phyloP scores from a whole-genome alignment of 352 stramenopile species.

The Pilasporangium apinafurcum region DNA sequence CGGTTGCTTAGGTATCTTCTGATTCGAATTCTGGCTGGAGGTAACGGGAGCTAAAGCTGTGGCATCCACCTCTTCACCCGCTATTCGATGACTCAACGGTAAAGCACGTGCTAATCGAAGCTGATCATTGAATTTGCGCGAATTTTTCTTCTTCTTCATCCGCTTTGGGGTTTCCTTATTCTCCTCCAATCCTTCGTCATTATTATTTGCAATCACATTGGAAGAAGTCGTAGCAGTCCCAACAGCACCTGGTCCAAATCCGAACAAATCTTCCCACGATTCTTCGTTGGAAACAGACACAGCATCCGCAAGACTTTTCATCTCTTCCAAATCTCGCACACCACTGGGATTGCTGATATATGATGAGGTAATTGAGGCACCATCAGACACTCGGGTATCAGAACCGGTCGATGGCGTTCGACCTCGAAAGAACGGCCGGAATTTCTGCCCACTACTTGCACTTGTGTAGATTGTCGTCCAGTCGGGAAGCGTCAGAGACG shows the following conservation, averaged over 20 bases:
- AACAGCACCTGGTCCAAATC: constrained; percentile 10
- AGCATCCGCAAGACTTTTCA: constrained; percentile 60
- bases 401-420: constrained; percentile 15
- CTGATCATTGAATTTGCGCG: constrained; percentile 66
- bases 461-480: constrained; percentile 37
- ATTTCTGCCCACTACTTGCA: constrained; percentile 14
- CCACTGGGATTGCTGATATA: constrained; percentile 10
- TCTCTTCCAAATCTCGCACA: constrained; percentile 48
- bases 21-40: not conserved
- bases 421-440: constrained; percentile 17
- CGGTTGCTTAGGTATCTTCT: not conserved
- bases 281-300: constrained; percentile 36
- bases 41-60: not conserved
- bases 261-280: constrained; percentile 71
- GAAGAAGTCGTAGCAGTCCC: constrained; percentile 7
- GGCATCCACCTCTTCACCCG: constrained; percentile 21
- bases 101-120: constrained; percentile 46
- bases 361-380: constrained; percentile 32
- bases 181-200: constrained; percentile 17
- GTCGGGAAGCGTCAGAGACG: constrained; percentile 49
- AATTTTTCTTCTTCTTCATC: constrained; percentile 56
- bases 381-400: constrained; percentile 11
- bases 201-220: constrained; percentile 4
- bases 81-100: constrained; percentile 47
- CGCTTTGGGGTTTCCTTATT: constrained; percentile 40